Base-by-base conservation (phyloP, 2,329 filamentous ascomycete genomes). In the Verticillium nubilum region DNA sequence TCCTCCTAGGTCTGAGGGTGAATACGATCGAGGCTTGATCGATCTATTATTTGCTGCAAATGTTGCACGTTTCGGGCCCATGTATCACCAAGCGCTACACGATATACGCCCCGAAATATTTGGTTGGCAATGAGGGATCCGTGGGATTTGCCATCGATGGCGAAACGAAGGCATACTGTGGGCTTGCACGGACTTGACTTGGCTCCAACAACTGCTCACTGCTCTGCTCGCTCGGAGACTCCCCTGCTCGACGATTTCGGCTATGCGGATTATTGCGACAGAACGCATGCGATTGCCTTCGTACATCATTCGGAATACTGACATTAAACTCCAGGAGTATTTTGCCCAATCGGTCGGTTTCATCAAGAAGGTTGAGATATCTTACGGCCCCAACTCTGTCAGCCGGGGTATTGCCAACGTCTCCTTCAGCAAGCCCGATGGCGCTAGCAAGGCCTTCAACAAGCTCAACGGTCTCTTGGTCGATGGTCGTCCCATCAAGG, bases 331-430 rank as follows among this genome's bases (percentile, higher is more conserved):
- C 80, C 92, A 99, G 95, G 95, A 99, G 80, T 99, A 98, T 78
- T 98, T 99, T 76, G 79, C 83, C 71, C 89, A 91, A 72, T 89
- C 91, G 69, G 87, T 97, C 74, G 94, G 93, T 67, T 86, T 90
- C 64, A 91, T 98, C 77, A 97, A 96, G 84, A 89, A 85, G 76
- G 91, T 96, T 65, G 88, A 95, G 68, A 82, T 99, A 69, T 92
- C 91, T 57, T 99, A 99, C 78, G 95, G 94, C 69, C 91, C 94
- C 65, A 92, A 91, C 72, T 94, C 94, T 65, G 86, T 88, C 67
- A 97, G 93, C 83, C 91, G 92, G 72, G 95, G 95, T 66, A 91
- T 94, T 71, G 93, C 93, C 68, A 95, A 92, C 58, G 90, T 99
- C 68, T 87, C 88, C 64, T 99, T 99, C 80, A 78, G 77, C 74